Percentiles rank a stretch among this genome's conserved stretches.
phyloP scores from a whole-genome alignment of 1,139 yeast genomes.

The Taphrina pruni region DNA sequence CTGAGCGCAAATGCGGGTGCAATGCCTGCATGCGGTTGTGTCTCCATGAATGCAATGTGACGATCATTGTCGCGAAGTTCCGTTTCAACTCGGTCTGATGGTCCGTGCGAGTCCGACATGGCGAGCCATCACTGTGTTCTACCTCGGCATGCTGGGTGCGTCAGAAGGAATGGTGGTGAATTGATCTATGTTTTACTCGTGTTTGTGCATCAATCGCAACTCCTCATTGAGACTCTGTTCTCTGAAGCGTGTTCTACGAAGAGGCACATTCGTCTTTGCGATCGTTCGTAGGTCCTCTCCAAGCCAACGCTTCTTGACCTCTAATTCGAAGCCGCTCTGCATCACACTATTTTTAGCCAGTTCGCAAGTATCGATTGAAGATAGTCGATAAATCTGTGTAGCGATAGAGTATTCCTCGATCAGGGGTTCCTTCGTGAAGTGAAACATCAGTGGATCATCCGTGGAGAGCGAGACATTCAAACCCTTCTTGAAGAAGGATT shows the following conservation, averaged over 20 bases:
- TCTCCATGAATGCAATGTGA: too few relatives aligned
- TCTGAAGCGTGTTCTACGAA: slow-evolving; percentile 30
- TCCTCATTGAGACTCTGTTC: slow-evolving; percentile 23
- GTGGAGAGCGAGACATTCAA: slow-evolving; percentile 89
- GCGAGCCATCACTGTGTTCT: too few relatives aligned
- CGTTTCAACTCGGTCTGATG: too few relatives aligned
- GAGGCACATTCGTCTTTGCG: slow-evolving; percentile 92
- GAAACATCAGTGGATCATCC: slow-evolving; percentile 92
- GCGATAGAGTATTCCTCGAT: slow-evolving; percentile 98
- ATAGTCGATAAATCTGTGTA: slow-evolving; percentile 91
- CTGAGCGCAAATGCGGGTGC: too few relatives aligned
- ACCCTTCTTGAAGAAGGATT: slow-evolving; percentile 87
- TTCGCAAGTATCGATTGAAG: slow-evolving; percentile 97
- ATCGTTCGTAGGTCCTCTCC: slow-evolving; percentile 71
- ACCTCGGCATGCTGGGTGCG: neutral
- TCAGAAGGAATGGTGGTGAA: too few relatives aligned
- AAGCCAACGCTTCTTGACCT: slow-evolving; percentile 87
- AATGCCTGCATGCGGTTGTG: too few relatives aligned
- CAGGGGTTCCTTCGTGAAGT: slow-evolving; percentile 96
- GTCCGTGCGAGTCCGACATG: neutral
- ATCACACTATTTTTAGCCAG: slow-evolving; percentile 78
- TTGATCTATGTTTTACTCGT: neutral
- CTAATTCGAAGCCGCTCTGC: slow-evolving; percentile 91
- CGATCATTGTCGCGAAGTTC: too few relatives aligned
- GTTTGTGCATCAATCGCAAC: slow-evolving; percentile 6